Conservation (phyloP, 2,329 filamentous ascomycete species). For the Scopulariopsis brevicaulis region DNA sequence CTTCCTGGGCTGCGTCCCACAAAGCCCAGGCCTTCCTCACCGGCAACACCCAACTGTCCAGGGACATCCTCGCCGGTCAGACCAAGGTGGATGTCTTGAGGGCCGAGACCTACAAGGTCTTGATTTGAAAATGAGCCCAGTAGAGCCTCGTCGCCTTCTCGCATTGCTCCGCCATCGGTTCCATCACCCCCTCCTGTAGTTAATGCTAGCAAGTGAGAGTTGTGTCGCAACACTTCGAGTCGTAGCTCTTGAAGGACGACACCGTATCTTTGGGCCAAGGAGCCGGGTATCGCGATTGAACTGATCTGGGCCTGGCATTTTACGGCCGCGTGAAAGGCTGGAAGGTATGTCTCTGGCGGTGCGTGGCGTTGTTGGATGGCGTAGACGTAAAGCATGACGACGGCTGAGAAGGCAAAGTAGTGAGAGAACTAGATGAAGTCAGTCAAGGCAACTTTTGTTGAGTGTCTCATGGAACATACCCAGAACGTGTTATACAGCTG, state of each 20-base stretch:
- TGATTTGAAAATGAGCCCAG: not conserved
- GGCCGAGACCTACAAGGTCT: not conserved
- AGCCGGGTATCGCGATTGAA: constrained; percentile 18
- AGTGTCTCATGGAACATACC: constrained; percentile 13
- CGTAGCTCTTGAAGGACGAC: constrained; percentile 25
- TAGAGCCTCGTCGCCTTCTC: not conserved
- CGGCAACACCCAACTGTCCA: constrained; percentile 8
- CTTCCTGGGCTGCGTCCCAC: not conserved
- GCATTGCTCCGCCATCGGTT: not conserved
- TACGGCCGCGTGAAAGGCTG: constrained; percentile 20
- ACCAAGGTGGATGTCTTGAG: not conserved
- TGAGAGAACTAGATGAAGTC: constrained; percentile 18
- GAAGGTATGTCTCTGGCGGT: constrained; percentile 12
- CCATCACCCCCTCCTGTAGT: not conserved
- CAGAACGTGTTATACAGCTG: constrained; percentile 28
- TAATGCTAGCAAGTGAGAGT: not conserved
- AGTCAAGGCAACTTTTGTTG: not conserved
- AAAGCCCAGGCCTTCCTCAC: not conserved
- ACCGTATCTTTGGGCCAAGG: constrained; percentile 26
- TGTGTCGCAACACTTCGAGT: constrained; percentile 9
- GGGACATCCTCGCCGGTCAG: constrained; percentile 7
- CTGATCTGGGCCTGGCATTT: constrained; percentile 26
- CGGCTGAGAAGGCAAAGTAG: constrained; percentile 31
- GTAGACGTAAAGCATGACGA: constrained; percentile 31
- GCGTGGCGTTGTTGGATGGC: constrained; percentile 22